Conservation (phyloP, 2,329 filamentous ascomycete species). For the Talaromyces funiculosus region DNA sequence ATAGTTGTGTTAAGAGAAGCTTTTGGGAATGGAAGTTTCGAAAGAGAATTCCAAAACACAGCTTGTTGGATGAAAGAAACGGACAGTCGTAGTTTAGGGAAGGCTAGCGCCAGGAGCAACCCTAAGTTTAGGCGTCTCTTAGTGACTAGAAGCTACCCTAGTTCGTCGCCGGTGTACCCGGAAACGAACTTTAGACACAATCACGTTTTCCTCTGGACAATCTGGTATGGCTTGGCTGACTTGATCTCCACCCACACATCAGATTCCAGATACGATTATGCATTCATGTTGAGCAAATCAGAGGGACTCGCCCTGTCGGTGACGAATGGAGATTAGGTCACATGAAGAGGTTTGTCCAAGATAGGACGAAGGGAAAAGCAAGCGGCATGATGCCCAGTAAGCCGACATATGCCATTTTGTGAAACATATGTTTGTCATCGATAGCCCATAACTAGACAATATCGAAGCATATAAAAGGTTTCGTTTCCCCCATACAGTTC, state of each 20-base stretch:
- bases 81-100: background rate
- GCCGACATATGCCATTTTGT: background rate
- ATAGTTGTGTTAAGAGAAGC: background rate
- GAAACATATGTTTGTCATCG: constrained; percentile 3
- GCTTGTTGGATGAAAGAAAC: background rate
- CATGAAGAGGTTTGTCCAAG: background rate
- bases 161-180: constrained; percentile 6
- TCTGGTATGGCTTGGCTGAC: constrained; percentile 4
- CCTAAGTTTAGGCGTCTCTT: background rate
- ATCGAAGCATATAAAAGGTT: constrained; percentile 5
- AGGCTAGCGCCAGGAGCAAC: background rate
- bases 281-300: constrained; percentile 9
- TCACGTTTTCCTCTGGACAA: constrained; percentile 4
- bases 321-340: background rate
- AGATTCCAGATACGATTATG: background rate
- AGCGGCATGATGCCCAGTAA: background rate
- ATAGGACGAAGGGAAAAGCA: background rate
- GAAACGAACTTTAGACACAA: background rate
- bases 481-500: background rate
- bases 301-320: background rate
- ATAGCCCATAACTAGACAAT: background rate
- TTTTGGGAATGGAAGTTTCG: background rate
- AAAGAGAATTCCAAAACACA: background rate
- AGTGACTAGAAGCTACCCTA: constrained; percentile 1
- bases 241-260: constrained; percentile 1